Evolutionary conservation across 257 asterid species (phyloP).

Genomic region (Buddleja alternifolia): DNA sequence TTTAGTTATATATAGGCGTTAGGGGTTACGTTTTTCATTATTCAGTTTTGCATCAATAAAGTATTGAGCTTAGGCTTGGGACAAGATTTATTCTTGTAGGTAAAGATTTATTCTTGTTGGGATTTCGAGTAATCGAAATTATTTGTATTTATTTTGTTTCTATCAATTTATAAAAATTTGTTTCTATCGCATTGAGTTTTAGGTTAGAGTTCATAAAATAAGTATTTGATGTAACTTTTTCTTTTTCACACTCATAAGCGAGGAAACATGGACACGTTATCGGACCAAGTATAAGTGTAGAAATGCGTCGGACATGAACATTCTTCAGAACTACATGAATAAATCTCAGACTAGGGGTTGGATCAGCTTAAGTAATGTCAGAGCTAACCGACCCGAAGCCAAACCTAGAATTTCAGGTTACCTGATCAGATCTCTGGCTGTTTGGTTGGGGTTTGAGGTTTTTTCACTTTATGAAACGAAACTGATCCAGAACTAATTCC

Average conservation of each 20-base stretch:
- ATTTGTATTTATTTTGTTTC: too few relatives aligned
- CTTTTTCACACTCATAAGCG: conserved; percentile 18
- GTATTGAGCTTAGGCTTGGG: too few relatives aligned
- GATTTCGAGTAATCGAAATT: too few relatives aligned
- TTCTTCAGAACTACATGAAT: conserved; percentile 6
- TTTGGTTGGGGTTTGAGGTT: background rate
- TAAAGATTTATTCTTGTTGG: too few relatives aligned
- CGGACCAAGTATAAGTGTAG: conserved; percentile 5
- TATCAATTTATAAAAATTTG: too few relatives aligned
- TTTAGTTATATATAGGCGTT: too few relatives aligned
- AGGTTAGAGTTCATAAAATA: conserved; percentile 7
- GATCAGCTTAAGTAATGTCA: background rate
- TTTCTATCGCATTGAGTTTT: conserved; percentile 2
- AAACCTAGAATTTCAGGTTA: background rate
- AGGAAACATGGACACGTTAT: conserved; percentile 5
- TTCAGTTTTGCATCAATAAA: too few relatives aligned
- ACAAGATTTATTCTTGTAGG: too few relatives aligned
- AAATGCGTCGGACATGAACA: background rate
- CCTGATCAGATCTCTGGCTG: background rate
- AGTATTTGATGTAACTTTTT: conserved; percentile 1
- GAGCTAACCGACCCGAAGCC: background rate
- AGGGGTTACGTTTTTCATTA: too few relatives aligned
- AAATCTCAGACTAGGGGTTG: conserved; percentile 8
- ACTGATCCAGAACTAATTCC: background rate
- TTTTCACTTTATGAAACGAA: background rate